Conservation (phyloP, 352 stramenopile species). For the Phytopythium boreale region DNA sequence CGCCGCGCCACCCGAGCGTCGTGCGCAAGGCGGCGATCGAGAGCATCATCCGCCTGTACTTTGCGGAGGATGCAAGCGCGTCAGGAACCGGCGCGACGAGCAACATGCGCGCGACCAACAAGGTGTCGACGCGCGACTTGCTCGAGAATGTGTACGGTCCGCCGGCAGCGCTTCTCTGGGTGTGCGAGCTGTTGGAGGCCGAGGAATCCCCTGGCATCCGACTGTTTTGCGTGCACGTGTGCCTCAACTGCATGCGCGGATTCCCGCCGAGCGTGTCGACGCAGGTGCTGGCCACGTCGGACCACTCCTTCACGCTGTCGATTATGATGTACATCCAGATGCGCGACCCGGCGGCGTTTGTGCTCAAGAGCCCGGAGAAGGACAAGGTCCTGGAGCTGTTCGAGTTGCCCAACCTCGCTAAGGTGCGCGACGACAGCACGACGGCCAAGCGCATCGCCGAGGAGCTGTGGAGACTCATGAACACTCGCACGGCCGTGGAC, state of each 20-base stretch:
- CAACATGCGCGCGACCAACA: constrained; percentile 12
- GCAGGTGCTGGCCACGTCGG: constrained; percentile 75
- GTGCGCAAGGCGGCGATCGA: constrained; percentile 85
- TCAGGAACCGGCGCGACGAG: constrained; percentile 9
- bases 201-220: constrained; percentile 74
- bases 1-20: constrained; percentile 63
- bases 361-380: constrained; percentile 72
- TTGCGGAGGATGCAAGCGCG: constrained; percentile 63
- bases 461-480: constrained; percentile 76
- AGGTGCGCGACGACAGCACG: constrained; percentile 73
- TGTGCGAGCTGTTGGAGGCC: constrained; percentile 51
- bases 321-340: constrained; percentile 78
- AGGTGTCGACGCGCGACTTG: constrained; percentile 17
- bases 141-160: constrained; percentile 63
- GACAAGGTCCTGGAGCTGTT: constrained; percentile 70
- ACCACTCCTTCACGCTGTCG: constrained; percentile 78
- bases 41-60: constrained; percentile 80
- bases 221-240: constrained; percentile 75
- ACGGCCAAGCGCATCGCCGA: constrained; percentile 67
- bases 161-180: constrained; percentile 66
- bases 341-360: constrained; percentile 68
- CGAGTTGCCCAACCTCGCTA: constrained; percentile 45
- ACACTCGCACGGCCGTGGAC: constrained; percentile 49
- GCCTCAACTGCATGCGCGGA: constrained; percentile 75
- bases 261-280: constrained; percentile 70